Evolutionary conservation across 2,329 filamentous ascomycete genomes (phyloP), one percentile per base, ranked within the genome.

Genomic region (Ophiocordyceps camponoti-saundersi): DNA sequence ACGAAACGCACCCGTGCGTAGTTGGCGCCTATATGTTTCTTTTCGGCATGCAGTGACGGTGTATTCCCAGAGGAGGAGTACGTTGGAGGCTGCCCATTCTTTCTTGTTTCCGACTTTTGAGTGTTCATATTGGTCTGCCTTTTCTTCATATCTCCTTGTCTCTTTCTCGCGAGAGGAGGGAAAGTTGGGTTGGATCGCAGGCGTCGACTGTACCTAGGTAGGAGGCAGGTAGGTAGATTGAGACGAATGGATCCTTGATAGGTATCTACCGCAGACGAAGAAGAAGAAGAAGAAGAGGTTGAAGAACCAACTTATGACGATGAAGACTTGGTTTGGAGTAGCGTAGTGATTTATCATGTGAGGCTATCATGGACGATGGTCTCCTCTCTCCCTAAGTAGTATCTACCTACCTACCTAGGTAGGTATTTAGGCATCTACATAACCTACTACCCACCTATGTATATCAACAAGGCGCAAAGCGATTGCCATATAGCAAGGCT

Each of bases 1-100:
- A 48, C 63, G 22, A 67, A 67, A 56, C 62, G 65, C 47, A 56
- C 56, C 42, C 64, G 65, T 22, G 57, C 57, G 42, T 67, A 51
- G 54, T 42, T n/a, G 21, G 32, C 12, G 26, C 32, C 29, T 40
- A 11, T 40, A 11, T 40, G 36, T 40, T 40, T 40, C 10, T 20
- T 40, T 40, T 11, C 11, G 6, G 36, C 11, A 18, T 18, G 16
- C 36, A 18, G 36, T 40, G 36, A n/a, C 36, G 18, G 32, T 34
- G 13, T 15, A 34, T 15, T 34, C 32, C 6, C 13, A 16, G 16
- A 16, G 12, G 16, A 16, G 20, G 29, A 36, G 18, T 21, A 20
- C 26, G n/a, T 30, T 44, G 36, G n/a, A 21, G 6, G n/a, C 13
- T 30, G 18, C 22, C 3, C 40, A 22, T 32, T 45, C 18, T 46